Conservation (phyloP, 345 rosid genomes). For the Lagerstroemia speciosa region DNA sequence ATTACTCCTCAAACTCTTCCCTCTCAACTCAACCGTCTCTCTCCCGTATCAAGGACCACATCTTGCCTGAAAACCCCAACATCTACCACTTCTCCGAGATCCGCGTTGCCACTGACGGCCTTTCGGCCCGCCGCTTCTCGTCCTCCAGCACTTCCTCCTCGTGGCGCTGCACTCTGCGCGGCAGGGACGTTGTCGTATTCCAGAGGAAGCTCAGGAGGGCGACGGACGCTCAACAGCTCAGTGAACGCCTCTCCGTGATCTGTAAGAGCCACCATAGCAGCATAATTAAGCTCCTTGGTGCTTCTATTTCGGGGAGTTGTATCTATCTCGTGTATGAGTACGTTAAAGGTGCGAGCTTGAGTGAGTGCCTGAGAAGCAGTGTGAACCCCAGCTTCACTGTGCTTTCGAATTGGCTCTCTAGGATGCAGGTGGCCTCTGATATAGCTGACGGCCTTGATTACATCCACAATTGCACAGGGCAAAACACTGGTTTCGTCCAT, state of each 20-base stretch:
- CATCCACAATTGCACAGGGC: slow-evolving; percentile 37
- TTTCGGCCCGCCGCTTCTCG: slow-evolving; percentile 29
- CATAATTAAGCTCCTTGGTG: slow-evolving; percentile 37
- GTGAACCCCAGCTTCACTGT: slow-evolving; percentile 34
- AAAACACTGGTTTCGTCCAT: slow-evolving; percentile 24
- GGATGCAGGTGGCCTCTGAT: slow-evolving; percentile 45
- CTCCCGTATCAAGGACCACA: slow-evolving; percentile 11
- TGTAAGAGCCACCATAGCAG: slow-evolving; percentile 39
- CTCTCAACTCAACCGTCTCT: slow-evolving; percentile 13
- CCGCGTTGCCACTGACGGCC: slow-evolving; percentile 34
- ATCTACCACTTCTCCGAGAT: slow-evolving; percentile 38
- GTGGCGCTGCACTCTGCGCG: slow-evolving; percentile 37
- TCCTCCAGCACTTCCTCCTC: slow-evolving; percentile 28
- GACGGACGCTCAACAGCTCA: slow-evolving; percentile 14
- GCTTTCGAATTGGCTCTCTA: slow-evolving; percentile 35
- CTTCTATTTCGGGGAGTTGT: slow-evolving; percentile 26
- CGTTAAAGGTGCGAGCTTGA: slow-evolving; percentile 31
- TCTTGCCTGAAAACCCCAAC: slow-evolving; percentile 21
- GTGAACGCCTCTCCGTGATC: slow-evolving; percentile 20
- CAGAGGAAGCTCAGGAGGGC: slow-evolving; percentile 31
- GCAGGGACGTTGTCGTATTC: slow-evolving; percentile 25
- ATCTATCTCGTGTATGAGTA: slow-evolving; percentile 42
- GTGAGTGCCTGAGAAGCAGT: slow-evolving; percentile 34
- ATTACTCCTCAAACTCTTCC: slow-evolving; percentile 6
- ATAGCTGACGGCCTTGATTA: slow-evolving; percentile 46